Base-by-base conservation (phyloP, 805 yeast genomes). In the Kluyveromyces nonfermentans region DNA sequence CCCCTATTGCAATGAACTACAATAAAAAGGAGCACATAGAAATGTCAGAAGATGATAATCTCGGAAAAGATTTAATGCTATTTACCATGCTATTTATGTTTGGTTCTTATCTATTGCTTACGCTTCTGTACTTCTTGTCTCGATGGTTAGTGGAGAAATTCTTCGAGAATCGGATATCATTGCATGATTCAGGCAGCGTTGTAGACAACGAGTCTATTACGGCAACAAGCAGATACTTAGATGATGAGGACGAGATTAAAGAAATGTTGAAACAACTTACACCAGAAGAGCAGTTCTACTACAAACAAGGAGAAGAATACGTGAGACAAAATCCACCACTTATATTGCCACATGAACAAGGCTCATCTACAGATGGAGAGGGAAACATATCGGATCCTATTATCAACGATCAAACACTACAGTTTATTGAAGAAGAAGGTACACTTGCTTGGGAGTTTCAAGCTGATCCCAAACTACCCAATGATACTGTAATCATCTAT, bases 361-460 rank as follows among this genome's bases (percentile, higher is more conserved):
- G 33, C 43, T 64, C 66, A 46, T 57, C 65, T 10, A 16, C 31
- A 16, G 34, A 40, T n/a, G 4, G 22, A 17, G 41, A 38, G 2
- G 50, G 46, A n/a, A 48, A 45, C 12, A 42, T 51, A 7, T 50
- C 53, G 7, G 67, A 64, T 48, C 67, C 68, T 1, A 55, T 64
- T 9, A 54, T 64, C 19, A 61, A 60, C 40, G 65, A 58, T 17
- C 58, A 63, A 43, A 57, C 67, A 2, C 49, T 54, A 42, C 60
- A 55, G 36, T 64, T 82, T 17, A 85, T 86, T 21, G 95, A 87
- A 52, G 95, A 87, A 50, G 88, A 86, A 59, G 96, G 95, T 2
- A 82, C 89, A 1, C 65, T 73, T 14, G 97, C 97, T 1, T 89
- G 94, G 85, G 95, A 89, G 54, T 90, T 93, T 57, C 72, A 69